A percentile compares a stretch with the other conserved stretches of the same genome.
phyloP scores from a whole-genome alignment of 257 asterid genomes.

The Datura wrightii region DNA sequence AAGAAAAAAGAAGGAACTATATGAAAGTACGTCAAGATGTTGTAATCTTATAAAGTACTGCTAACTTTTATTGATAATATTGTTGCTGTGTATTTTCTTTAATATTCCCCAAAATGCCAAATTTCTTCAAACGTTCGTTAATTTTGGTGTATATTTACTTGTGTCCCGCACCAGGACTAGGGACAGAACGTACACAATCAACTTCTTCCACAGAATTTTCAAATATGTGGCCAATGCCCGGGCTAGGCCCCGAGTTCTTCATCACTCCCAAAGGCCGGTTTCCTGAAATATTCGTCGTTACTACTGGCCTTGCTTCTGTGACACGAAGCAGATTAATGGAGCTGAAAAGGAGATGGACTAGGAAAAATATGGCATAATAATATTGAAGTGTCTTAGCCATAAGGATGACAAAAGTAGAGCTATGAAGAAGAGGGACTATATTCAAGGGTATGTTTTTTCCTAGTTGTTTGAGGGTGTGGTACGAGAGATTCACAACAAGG shows the following conservation, averaged over 20 bases:
- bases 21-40: not conserved
- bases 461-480: not conserved
- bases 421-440: not conserved
- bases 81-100: too few species aligned
- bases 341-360: not conserved
- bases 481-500: not conserved
- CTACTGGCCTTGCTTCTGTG: not conserved
- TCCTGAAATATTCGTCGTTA: not conserved
- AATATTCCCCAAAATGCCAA: not conserved
- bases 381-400: slow-evolving; percentile 1
- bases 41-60: not conserved
- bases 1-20: not conserved
- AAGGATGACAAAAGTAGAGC: not conserved
- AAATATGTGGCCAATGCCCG: not conserved
- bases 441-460: not conserved
- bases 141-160: not conserved
- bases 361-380: not conserved
- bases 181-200: not conserved
- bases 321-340: not conserved
- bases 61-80: not conserved
- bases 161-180: slow-evolving; percentile 7
- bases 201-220: not conserved
- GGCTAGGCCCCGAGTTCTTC: not conserved
- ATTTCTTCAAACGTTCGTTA: not conserved
- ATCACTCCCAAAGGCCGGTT: not conserved